A percentile compares a stretch with the other conserved stretches of the same genome.
Evolutionary conservation across 805 yeast genomes (phyloP).

Genomic region (Schizosaccharomyces pombe): ASM294v3 CU329670.1:222501-223000

Average conservation of each 20-base stretch:
- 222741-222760: conserved; percentile 50
- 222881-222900: conserved; percentile 81
- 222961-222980: conserved; percentile 80
- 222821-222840: conserved; percentile 76
- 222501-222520: conserved; percentile 89
- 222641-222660: conserved; percentile 82
- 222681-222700: conserved; percentile 69
- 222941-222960: conserved; percentile 75
- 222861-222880: conserved; percentile 93
- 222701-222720: conserved; percentile 49
- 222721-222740: conserved; percentile 52
- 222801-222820: conserved; percentile 92
- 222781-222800: conserved; percentile 85
- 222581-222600: conserved; percentile 79
- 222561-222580: conserved; percentile 98
- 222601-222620: conserved; percentile 82
- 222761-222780: conserved; percentile 77
- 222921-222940: conserved; percentile 93
- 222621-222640: conserved; percentile 99
- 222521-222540: conserved; percentile 92
- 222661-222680: conserved; percentile 46
- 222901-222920: conserved; percentile 85
- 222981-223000: conserved; percentile 99
- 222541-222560: conserved; percentile 83
- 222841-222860: conserved; percentile 80